phyloP scores from a whole-genome alignment of 2,329 filamentous ascomycete genomes.

The Fusarium austroafricanum region DNA sequence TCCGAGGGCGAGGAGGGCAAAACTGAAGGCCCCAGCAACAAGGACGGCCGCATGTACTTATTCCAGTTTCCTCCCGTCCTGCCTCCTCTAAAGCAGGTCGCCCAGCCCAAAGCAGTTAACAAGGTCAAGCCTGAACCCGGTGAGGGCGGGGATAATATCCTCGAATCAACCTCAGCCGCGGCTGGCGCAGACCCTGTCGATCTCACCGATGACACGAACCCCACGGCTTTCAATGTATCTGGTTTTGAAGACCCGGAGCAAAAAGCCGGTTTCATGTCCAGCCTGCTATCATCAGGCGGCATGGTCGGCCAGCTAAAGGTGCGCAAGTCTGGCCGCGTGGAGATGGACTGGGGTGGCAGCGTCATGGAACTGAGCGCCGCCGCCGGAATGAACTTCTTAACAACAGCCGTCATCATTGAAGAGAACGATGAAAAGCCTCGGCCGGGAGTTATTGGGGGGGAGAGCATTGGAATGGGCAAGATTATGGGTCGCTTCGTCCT shows the following conservation, averaged over 20 bases:
- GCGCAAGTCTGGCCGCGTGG: constrained; percentile 70
- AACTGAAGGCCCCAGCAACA: constrained; percentile 50
- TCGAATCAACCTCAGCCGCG: constrained; percentile 48
- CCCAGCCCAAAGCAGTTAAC: constrained; percentile 39
- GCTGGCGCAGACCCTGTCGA: constrained; percentile 52
- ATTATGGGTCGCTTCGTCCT: constrained; percentile 72
- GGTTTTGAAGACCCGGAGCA: constrained; percentile 50
- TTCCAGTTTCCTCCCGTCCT: constrained; percentile 74
- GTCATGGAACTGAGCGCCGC: constrained; percentile 64
- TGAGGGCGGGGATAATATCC: constrained; percentile 54
- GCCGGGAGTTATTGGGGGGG: constrained; percentile 57
- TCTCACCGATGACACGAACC: constrained; percentile 54
- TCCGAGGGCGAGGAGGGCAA: constrained; percentile 43
- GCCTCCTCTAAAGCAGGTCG: constrained; percentile 61
- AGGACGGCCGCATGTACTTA: constrained; percentile 69
- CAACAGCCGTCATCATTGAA: constrained; percentile 69
- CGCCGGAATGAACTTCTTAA: constrained; percentile 66
- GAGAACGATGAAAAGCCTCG: constrained; percentile 65
- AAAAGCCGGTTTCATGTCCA: constrained; percentile 52
- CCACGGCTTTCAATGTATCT: constrained; percentile 21
- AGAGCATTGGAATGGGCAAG: constrained; percentile 70
- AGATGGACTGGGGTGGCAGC: constrained; percentile 72
- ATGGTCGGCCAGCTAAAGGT: constrained; percentile 70
- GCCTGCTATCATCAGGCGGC: constrained; percentile 63
- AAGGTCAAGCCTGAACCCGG: constrained; percentile 58